Evolutionary conservation across 2,329 filamentous ascomycete genomes (phyloP), one percentile per base, ranked within the genome.

Genomic region (Neonectria neomacrospora): DNA sequence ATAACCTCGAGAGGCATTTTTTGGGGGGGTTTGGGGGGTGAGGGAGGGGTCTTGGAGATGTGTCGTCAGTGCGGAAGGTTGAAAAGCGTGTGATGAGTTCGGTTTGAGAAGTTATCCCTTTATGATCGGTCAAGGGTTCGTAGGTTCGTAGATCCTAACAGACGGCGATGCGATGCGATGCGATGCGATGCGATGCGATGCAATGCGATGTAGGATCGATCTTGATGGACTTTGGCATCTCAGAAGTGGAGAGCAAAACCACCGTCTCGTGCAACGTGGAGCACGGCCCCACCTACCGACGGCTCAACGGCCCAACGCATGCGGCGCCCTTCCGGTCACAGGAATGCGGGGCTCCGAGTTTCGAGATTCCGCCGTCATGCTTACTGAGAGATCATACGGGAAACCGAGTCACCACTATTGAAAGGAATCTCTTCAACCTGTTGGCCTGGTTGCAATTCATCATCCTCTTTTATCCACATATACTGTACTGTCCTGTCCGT

Each of bases 1-100:
- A 94, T 92, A 68, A 85, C 86, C 75, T 92, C 86, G 54, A 93
- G 81, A 64, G 88, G 82, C 88, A 91, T 91, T 32, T 61, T 71
- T n/a, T 44, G 11, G 28, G n/a, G n/a, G n/a, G n/a, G n/a, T n/a
- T n/a, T n/a, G n/a, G n/a, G n/a, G n/a, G n/a, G n/a, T n/a, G n/a
- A n/a, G n/a, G n/a, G n/a, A n/a, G n/a, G n/a, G 9, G 5, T 45
- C 22, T 22, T 54, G 16, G 20, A 23, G 20, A 14, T 26, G 18
- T 7, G 20, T 10, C 8, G 45, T 32, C 3, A 10, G 18, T 32
- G 47, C 18, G 22, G 11, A 48, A 37, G 28, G 26, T 32, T 20
- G 11, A 32, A n/a, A 11, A 12, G 26, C 28, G n/a, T 20, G 8
- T 7, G 11, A 34, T 14, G 37, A 28, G 11, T 20, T n/a, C 23